Evolutionary conservation across 495 filamentous ascomycete genomes (phyloP), one percentile per base, ranked within the genome.

Genomic region (Staphylotrichum longicolle): DNA sequence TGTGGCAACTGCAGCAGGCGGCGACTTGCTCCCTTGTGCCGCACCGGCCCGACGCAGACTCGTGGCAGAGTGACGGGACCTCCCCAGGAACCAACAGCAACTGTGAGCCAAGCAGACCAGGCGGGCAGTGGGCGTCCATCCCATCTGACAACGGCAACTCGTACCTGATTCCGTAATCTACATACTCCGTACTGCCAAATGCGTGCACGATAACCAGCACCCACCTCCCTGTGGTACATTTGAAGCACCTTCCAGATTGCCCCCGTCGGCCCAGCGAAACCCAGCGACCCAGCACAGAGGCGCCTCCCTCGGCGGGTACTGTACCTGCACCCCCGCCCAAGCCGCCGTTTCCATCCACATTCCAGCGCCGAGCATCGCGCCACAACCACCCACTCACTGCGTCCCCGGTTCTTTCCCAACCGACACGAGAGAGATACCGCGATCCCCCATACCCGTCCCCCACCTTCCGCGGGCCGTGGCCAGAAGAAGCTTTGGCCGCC

Each of bases 31-130:
- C 6, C 10, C 37, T 10, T 5, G 6, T 14, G 5, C 47, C 27
- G 47, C 9, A 33, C 7, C 47, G 10, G 7, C 45, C 20, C 45
- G 45, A 48, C 35, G 12, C 39, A 59, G 15, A 30, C 27, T 27
- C 20, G 20, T 27, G 20, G 20, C 20, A 27, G 20, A 1, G 20
- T 1, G 20, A 27, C 20, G 20, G 20, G 20, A 27, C 20, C 20
- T 27, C 0, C 20, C 32, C 9, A 4, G 15, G 33, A 60, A 60
- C 48, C 46, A 58, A 50, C 56, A 9, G 56, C 20, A 27, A 27
- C 20, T 27, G 20, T 0, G 20, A 27, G 20, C 20, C 20, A 27
- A 27, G 20, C 20, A 27, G 20, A 27, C 20, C 20, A 27, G 20
- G 20, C 20, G 20, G 20, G 20, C 20, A 27, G 20, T 1, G 1